Evolutionary conservation across 2,329 filamentous ascomycete species (phyloP), one percentile per base, ranked within the genome.

Genomic region (Pseudogymnoascus sp.): DNA sequence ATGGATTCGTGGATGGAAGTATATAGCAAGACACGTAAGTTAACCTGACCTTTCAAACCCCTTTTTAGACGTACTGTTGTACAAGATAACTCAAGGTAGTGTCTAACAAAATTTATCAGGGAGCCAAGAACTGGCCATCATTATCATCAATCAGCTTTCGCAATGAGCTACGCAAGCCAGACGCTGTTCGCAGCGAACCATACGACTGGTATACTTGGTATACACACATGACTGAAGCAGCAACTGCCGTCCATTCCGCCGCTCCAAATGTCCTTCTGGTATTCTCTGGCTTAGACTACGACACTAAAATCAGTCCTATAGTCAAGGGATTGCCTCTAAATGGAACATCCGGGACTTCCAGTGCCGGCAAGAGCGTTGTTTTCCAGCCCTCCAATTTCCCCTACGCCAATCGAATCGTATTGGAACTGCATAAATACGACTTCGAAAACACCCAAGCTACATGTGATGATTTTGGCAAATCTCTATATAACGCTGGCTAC

Each of bases 1-100:
- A 41, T 89, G 86, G 86, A 76, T 79, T 5, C 76, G 85, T 7
- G 86, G 85, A 0, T 74, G 83, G 21, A 71, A 73, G 0, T 88
- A 81, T 68, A 87, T 89, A 81, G 81, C 83, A 0, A 70, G 77
- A 2, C 83, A 86, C 65, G 81, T 82, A 74, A 67, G 77, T 73
- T 8, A 67, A 66, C 0, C 70, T 12, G 39, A 23, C 39, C 19
- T 21, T 21, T 12, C 21, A 6, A 21, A 12, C 4, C 16, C 19
- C 2, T 12, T 43, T 43, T 5, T 11, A 43, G 61, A 19, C 31
- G 16, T 33, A 52, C 26, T 52, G 4, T 21, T 62, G 29, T 19
- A 43, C 39, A 43, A 12, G 8, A 43, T 41, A 19, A 41, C 16
- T 23, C 39, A 21, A 12, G 8, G 5, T 21, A 14, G 29, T 16